phyloP scores from a whole-genome alignment of 2,329 filamentous ascomycete genomes.

The Emydomyces testavorans region DNA sequence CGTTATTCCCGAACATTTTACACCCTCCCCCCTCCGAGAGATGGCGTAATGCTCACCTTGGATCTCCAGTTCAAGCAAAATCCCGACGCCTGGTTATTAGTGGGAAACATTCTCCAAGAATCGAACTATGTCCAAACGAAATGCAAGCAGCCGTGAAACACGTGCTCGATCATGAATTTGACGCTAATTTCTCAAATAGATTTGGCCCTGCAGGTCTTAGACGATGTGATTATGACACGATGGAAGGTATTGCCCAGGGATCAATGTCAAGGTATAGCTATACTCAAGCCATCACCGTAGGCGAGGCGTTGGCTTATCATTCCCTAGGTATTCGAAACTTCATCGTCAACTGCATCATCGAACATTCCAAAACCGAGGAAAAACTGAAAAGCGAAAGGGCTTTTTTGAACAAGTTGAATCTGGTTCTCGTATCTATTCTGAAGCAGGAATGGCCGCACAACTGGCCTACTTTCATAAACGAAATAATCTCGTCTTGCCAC shows the following conservation, averaged over 20 bases:
- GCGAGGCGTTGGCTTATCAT: slow-evolving; percentile 17
- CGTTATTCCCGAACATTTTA: slow-evolving; percentile 15
- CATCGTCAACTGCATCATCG: slow-evolving; percentile 95
- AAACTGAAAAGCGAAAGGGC: slow-evolving; percentile 72
- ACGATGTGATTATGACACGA: slow-evolving; percentile 96
- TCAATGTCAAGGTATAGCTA: slow-evolving; percentile 67
- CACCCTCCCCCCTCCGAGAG: background rate
- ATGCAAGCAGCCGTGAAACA: slow-evolving; percentile 49
- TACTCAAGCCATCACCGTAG: background rate
- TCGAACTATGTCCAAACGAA: slow-evolving; percentile 92
- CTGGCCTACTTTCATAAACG: slow-evolving; percentile 99
- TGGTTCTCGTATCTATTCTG: slow-evolving; percentile 90
- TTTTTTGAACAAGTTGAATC: slow-evolving; percentile 93
- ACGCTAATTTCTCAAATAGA: slow-evolving; percentile 43
- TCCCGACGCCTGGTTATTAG: slow-evolving; percentile 92
- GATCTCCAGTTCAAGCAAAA: slow-evolving; percentile 88
- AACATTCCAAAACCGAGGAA: slow-evolving; percentile 82
- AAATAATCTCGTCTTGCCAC: slow-evolving; percentile 94
- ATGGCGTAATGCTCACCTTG: slow-evolving; percentile 13
- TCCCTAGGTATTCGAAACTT: slow-evolving; percentile 87
- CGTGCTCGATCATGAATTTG: slow-evolving; percentile 22
- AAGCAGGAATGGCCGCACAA: slow-evolving; percentile 99
- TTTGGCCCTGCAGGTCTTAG: slow-evolving; percentile 87
- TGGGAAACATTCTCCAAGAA: slow-evolving; percentile 91
- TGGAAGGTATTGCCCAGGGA: slow-evolving; percentile 97